Evolutionary conservation across 2,329 filamentous ascomycete species (phyloP), one percentile per base, ranked within the genome.

Genomic region (Elsinoe necatrix): DNA sequence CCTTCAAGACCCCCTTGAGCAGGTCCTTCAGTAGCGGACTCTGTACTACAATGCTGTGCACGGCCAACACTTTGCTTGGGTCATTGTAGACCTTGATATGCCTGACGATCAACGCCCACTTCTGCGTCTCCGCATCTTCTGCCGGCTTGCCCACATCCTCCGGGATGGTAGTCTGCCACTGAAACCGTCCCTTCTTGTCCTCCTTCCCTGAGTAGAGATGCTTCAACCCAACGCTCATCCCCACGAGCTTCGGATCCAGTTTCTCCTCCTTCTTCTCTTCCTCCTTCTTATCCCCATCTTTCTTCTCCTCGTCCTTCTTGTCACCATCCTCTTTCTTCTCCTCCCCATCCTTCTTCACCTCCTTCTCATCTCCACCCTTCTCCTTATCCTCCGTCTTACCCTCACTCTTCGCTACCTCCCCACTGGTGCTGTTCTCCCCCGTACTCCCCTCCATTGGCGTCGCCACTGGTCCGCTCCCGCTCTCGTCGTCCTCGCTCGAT

Each of bases 41-140:
- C 67, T 87, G 83, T 4, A 87, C 70, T 43, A 85, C 75, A 58
- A 87, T 78, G 47, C 80, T 83, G 63, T 86, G 75, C 21, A 84
- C 75, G 55, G 79, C 71, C 29, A 85, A 76, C 45, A 79, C 80
- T 66, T 83, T 84, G 57, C 78, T 76, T 25, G 80, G 78, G 64
- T 84, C 78, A 50, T 62, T 59, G 58, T 62, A 66, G 45, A 61
- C 59, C 68, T 78, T 80, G 56, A 75, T 72, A 64, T 85, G 80
- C 43, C 81, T 78, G 1, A 82, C 75, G 25, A 85, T 70, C 50
- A 84, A 71, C 1, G 83, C 82, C 64, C 78, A 85, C 61, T 80
- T 81, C 34, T 77, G 77, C 1, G 81, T 84, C 61, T 82, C 76
- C 16, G 79, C 77, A 61, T 83, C 81, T 64, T 86, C 83, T 3